Conservation (phyloP, 1,139 yeast genomes). For the Magnusiomyces fungicola region DNA sequence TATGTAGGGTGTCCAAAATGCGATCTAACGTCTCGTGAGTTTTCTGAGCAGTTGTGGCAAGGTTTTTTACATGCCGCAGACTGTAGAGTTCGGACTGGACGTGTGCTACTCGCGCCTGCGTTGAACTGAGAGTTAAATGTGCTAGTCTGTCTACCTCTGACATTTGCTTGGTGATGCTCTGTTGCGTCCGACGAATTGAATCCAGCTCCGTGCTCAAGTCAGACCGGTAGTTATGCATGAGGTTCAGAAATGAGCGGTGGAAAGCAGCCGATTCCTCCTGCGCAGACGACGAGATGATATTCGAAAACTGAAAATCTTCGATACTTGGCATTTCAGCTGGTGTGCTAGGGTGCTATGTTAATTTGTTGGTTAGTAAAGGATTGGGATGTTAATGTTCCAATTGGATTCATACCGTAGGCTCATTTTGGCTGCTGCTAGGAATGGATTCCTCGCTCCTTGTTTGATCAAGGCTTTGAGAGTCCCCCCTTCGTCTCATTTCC, state of each 20-base stretch:
- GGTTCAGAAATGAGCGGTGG: conserved; percentile 13
- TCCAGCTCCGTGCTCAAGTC: conserved; percentile 19
- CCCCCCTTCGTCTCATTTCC: too few species aligned
- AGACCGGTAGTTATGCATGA: conserved; percentile 16
- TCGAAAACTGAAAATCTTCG: conserved; percentile 18
- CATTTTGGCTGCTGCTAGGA: too few species aligned
- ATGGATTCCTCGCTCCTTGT: too few species aligned
- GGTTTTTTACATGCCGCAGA: conserved; percentile 9
- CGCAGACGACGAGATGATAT: conserved; percentile 6
- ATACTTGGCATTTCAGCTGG: conserved; percentile 16
- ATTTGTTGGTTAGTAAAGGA: too few species aligned
- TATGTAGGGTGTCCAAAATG: conserved; percentile 18
- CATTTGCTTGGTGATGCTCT: conserved; percentile 18
- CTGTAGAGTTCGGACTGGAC: conserved; percentile 14
- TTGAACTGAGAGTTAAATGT: conserved; percentile 15
- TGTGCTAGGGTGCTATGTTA: background rate
- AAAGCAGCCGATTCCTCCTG: conserved; percentile 15
- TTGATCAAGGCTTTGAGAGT: too few species aligned
- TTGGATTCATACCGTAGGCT: conserved; percentile 6
- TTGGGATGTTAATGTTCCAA: too few species aligned
- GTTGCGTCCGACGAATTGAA: conserved; percentile 16
- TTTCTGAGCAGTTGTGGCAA: conserved; percentile 18
- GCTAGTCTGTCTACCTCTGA: conserved; percentile 20
- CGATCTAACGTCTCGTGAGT: conserved; percentile 17
- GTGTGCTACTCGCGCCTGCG: conserved; percentile 15